Percentiles rank a stretch among this genome's conserved stretches.
Conservation (phyloP, 371 early-diverging fungal genomes). For the Amoeboaphelidium protococcarum region DNA sequence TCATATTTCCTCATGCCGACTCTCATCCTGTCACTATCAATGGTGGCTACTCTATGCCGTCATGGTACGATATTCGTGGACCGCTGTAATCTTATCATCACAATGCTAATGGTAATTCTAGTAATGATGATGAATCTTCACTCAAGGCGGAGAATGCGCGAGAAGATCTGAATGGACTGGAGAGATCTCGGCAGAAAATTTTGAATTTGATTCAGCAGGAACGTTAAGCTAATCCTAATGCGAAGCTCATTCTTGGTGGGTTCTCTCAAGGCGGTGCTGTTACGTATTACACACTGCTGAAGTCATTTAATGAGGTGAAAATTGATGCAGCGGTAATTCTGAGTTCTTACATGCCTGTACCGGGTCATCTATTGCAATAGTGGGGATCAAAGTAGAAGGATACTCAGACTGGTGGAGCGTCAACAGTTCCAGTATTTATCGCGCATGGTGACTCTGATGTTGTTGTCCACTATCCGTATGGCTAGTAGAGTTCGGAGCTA, state of each 20-base stretch:
- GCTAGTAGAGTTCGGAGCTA: conserved; percentile 28
- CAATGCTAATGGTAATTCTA: background rate
- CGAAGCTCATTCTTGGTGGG: too few species aligned
- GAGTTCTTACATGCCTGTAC: background rate
- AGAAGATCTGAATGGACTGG: conserved; percentile 12
- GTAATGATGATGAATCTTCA: conserved; percentile 32
- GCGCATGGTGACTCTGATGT: conserved; percentile 63
- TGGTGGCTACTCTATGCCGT: conserved; percentile 56
- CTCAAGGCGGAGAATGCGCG: conserved; percentile 39
- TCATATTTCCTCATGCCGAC: conserved; percentile 56
- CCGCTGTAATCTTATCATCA: background rate
- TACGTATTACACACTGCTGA: background rate
- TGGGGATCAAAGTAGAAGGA: too few species aligned
- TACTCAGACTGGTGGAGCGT: conserved; percentile 14
- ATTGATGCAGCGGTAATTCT: background rate
- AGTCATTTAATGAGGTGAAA: background rate
- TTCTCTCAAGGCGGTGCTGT: conserved; percentile 57
- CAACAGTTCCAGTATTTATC: conserved; percentile 61
- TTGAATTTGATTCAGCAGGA: too few species aligned
- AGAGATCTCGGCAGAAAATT: background rate
- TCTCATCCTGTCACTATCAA: conserved; percentile 52
- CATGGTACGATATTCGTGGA: conserved; percentile 20
- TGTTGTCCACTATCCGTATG: conserved; percentile 41
- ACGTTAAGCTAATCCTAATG: too few species aligned
- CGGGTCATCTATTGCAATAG: too few species aligned